Conservation (phyloP, 495 filamentous ascomycete species). For the Aspergillus sclerotiicarbonarius region DNA sequence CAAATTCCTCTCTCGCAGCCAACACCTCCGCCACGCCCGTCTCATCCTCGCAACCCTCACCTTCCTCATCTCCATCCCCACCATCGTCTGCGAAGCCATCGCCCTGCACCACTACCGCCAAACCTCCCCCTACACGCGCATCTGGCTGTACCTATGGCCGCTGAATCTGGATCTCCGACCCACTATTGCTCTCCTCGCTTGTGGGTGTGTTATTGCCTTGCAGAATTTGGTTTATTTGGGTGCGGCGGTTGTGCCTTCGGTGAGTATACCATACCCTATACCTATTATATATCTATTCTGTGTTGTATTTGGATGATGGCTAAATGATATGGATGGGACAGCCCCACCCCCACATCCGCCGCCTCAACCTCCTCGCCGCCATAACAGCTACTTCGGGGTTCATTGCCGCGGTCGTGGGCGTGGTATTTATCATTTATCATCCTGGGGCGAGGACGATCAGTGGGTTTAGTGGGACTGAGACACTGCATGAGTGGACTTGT, state of each 20-base stretch:
- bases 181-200: slow-evolving; percentile 41
- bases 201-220: slow-evolving; percentile 41
- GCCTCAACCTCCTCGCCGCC: slow-evolving; percentile 40
- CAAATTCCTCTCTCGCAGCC: slow-evolving; percentile 35
- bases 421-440: slow-evolving; percentile 44
- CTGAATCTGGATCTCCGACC: slow-evolving; percentile 48
- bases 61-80: slow-evolving; percentile 31
- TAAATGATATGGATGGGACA: too few relatives aligned
- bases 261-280: slow-evolving; percentile 21
- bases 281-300: too few relatives aligned
- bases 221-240: slow-evolving; percentile 42
- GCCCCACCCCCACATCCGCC: slow-evolving; percentile 37
- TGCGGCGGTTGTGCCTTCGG: slow-evolving; percentile 43
- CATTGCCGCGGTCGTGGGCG: slow-evolving; percentile 37
- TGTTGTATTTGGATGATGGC: too few relatives aligned
- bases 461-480: slow-evolving; percentile 41
- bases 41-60: slow-evolving; percentile 37
- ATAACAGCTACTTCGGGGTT: slow-evolving; percentile 36
- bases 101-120: slow-evolving; percentile 40
- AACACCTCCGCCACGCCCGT: slow-evolving; percentile 36
- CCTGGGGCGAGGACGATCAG: slow-evolving; percentile 38
- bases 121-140: slow-evolving; percentile 34
- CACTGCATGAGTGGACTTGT: slow-evolving; percentile 53
- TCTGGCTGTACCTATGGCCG: slow-evolving; percentile 50
- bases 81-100: slow-evolving; percentile 42